Conservation (phyloP, 1,284 basidiomycete genomes). For the Xerocomus nothofagi region DNA sequence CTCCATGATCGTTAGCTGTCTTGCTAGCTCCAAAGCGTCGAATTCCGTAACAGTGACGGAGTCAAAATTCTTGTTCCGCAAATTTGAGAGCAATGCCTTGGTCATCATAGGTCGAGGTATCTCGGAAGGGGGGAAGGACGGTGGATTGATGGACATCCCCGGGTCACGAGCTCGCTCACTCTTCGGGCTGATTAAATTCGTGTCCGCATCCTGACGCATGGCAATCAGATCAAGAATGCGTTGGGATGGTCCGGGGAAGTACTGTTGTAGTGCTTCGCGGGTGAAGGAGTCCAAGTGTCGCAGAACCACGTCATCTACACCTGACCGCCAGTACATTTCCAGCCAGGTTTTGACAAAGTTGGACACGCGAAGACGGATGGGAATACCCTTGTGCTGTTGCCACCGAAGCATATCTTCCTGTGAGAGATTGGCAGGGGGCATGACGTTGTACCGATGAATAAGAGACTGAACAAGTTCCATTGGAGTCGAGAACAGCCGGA, state of each 20-base stretch:
- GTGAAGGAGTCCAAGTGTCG: constrained; percentile 64
- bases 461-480: constrained; percentile 74
- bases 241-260: constrained; percentile 68
- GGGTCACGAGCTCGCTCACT: constrained; percentile 65
- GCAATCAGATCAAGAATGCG: constrained; percentile 73
- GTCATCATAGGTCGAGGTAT: constrained; percentile 83
- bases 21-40: constrained; percentile 87
- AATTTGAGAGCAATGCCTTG: constrained; percentile 68
- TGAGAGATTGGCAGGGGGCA: constrained; percentile 56
- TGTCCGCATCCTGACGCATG: constrained; percentile 48
- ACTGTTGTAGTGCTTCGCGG: constrained; percentile 55
- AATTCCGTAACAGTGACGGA: constrained; percentile 84
- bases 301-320: constrained; percentile 63
- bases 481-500: constrained; percentile 90
- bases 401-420: constrained; percentile 71
- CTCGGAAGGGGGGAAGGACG: constrained; percentile 54
- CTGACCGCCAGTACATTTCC: constrained; percentile 84
- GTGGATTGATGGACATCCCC: constrained; percentile 68
- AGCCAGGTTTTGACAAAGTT: constrained; percentile 95
- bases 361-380: constrained; percentile 85
- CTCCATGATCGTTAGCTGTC: constrained; percentile 96
- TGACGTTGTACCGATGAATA: constrained; percentile 80
- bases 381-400: constrained; percentile 85
- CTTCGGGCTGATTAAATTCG: constrained; percentile 50
- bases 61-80: constrained; percentile 59